Evolutionary conservation across 495 filamentous ascomycete species (phyloP).

Genomic region (Xylaria castorea): DNA sequence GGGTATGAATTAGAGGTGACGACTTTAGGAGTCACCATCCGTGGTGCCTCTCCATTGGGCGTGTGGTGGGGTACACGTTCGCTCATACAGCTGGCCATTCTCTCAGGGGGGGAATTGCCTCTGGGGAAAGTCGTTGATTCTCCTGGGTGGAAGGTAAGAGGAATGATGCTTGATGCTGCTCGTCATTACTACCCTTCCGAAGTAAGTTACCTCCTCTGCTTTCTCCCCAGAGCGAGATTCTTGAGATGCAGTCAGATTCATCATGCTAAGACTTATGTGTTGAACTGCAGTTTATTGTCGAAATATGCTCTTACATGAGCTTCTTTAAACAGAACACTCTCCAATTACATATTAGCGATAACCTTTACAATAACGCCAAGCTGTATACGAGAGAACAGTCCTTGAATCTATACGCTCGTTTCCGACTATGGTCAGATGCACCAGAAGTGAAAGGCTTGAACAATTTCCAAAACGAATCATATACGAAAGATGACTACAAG

Average conservation of each 20-base stretch:
- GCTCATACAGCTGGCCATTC: constrained; percentile 54
- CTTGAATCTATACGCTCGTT: constrained; percentile 52
- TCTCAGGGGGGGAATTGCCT: constrained; percentile 42
- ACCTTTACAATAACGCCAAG: constrained; percentile 52
- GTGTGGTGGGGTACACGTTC: constrained; percentile 62
- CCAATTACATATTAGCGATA: constrained; percentile 61
- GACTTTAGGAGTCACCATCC: constrained; percentile 48
- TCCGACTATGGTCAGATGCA: constrained; percentile 50
- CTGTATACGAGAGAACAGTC: constrained; percentile 46
- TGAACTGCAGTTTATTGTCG: constrained; percentile 50
- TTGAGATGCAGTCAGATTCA: neutral
- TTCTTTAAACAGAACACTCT: constrained; percentile 64
- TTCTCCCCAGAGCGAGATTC: neutral
- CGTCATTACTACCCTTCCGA: constrained; percentile 58
- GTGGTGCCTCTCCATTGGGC: constrained; percentile 58
- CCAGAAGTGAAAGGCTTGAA: constrained; percentile 51
- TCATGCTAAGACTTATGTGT: neutral
- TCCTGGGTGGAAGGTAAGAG: constrained; percentile 57
- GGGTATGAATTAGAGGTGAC: constrained; percentile 54
- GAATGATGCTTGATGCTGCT: constrained; percentile 58
- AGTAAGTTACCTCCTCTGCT: constrained; percentile 25
- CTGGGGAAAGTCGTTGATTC: constrained; percentile 51
- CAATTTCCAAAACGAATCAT: constrained; percentile 55
- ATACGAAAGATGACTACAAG: constrained; percentile 52
- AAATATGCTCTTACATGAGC: constrained; percentile 60